Base-by-base conservation (phyloP, 1,139 yeast species). In the Geotrichum bryndzae region DNA sequence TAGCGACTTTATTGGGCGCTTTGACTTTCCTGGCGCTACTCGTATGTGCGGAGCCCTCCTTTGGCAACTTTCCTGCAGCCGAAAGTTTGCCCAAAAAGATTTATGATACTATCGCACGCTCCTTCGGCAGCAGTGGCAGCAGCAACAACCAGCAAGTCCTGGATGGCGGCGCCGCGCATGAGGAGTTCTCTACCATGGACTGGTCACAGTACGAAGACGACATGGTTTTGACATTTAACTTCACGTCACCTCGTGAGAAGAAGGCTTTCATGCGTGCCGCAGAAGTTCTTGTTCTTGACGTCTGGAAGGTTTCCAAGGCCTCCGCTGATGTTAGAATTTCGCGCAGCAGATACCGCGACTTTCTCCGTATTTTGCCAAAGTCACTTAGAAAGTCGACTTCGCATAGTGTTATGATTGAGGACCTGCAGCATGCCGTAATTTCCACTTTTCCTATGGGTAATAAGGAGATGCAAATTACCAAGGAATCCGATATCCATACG, bases 211-310 rank as follows among this genome's bases (percentile, higher is more conserved):
- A 87, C 68, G 73, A 74, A 31, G 78, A 77, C 31, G 80, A 82
- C 51, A 75, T 79, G 56, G 87, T 88, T 15, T 71, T 86, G 18
- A 78, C 92, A 67, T 68, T 82, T 46, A 63, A 65, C 65, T 75
- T 74, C 64, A 64, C 61, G 51, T 61, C 63, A 11, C 45, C 61
- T 2, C 66, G 67, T 15, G 76, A 74, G 51, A 65, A 65, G 54
- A 61, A 61, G 15, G 69, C 69, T 10, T 62, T 78, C 11, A 33
- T 63, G 25, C 58, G 63, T 22, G 73, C 74, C 2, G 69, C 76
- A 1, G 68, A 74, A 51, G 67, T 72, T 11, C 65, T 74, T 38
- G 67, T 70, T 1, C 66, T 77, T 10, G 76, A 74, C 55, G 69
- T 79, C 4, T 80, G 82, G 82, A 72, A 67, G 35, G 60, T 68